Evolutionary conservation across 2,329 filamentous ascomycete species (phyloP).

Genomic region (Fusarium sp.): DNA sequence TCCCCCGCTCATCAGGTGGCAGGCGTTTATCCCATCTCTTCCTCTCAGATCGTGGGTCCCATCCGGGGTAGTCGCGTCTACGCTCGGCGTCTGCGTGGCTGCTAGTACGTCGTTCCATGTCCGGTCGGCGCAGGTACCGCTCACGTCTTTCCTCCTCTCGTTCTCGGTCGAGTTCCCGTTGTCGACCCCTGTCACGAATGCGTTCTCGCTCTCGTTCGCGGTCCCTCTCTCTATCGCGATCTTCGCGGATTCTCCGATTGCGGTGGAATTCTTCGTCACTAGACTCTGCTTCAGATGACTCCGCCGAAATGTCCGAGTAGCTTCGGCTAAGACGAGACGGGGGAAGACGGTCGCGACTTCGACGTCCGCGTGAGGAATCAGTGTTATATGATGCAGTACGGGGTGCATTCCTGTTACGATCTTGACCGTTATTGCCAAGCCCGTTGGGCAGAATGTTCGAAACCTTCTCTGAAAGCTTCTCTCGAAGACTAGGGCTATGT

Average conservation of each 20-base stretch:
- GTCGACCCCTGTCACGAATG: slow-evolving; percentile 42
- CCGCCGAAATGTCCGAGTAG: slow-evolving; percentile 57
- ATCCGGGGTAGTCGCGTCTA: slow-evolving; percentile 51
- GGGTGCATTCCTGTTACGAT: slow-evolving; percentile 54
- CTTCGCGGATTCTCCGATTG: slow-evolving; percentile 42
- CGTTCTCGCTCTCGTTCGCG: slow-evolving; percentile 50
- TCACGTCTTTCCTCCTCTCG: slow-evolving; percentile 53
- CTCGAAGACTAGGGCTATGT: slow-evolving; percentile 56
- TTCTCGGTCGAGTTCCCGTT: slow-evolving; percentile 56
- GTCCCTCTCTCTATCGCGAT: slow-evolving; percentile 49
- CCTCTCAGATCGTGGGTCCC: slow-evolving; percentile 52
- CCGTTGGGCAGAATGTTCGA: slow-evolving; percentile 57
- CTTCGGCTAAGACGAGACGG: slow-evolving; percentile 56
- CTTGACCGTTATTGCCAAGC: slow-evolving; percentile 38
- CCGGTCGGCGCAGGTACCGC: slow-evolving; percentile 55
- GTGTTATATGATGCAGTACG: slow-evolving; percentile 49
- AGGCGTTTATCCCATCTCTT: slow-evolving; percentile 52
- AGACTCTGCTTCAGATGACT: slow-evolving; percentile 51
- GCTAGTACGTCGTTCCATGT: slow-evolving; percentile 58
- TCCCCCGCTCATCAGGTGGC: slow-evolving; percentile 48
- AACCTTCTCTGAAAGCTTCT: slow-evolving; percentile 60
- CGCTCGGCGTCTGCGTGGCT: slow-evolving; percentile 63
- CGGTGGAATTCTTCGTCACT: slow-evolving; percentile 49
- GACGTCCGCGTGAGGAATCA: slow-evolving; percentile 50
- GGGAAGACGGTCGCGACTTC: slow-evolving; percentile 56